Conservation (phyloP, 2,329 filamentous ascomycete genomes). For the Penicillium sp. region DNA sequence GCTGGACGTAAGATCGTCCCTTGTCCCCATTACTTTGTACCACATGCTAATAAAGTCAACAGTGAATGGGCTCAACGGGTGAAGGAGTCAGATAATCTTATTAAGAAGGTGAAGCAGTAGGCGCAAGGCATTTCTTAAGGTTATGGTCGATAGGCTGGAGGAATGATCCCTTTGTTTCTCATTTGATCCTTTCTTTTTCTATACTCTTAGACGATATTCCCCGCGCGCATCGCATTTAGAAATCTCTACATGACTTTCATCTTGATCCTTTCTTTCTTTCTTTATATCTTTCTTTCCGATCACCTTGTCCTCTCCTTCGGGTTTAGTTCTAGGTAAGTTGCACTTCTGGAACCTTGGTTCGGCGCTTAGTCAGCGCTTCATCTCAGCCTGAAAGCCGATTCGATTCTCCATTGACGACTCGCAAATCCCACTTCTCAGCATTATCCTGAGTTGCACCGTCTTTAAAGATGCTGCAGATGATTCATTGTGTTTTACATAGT, state of each 20-base stretch:
- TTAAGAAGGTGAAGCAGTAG: slow-evolving; percentile 38
- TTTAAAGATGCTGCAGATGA: slow-evolving; percentile 36
- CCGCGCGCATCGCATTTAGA: not conserved
- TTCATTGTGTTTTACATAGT: slow-evolving; percentile 28
- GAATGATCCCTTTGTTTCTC: not conserved
- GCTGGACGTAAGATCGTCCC: slow-evolving; percentile 78
- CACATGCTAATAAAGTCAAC: slow-evolving; percentile 1
- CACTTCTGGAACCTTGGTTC: not conserved
- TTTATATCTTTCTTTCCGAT: not conserved
- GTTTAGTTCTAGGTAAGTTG: not conserved
- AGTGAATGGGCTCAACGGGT: slow-evolving; percentile 56
- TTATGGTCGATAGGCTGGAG: not conserved
- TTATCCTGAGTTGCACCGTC: slow-evolving; percentile 4
- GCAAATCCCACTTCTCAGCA: not conserved
- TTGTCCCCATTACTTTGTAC: slow-evolving; percentile 27
- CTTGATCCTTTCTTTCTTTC: not conserved
- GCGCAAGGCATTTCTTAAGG: not conserved
- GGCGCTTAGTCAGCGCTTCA: slow-evolving; percentile 15
- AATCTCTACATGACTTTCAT: not conserved
- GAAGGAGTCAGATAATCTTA: slow-evolving; percentile 46
- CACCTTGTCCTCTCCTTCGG: not conserved
- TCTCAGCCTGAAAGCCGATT: not conserved
- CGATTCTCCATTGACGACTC: not conserved
- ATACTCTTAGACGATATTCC: not conserved
- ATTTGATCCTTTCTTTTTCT: not conserved